Conservation (phyloP, 176 grass and related monocot species). For the Paspalum notatum region DNA sequence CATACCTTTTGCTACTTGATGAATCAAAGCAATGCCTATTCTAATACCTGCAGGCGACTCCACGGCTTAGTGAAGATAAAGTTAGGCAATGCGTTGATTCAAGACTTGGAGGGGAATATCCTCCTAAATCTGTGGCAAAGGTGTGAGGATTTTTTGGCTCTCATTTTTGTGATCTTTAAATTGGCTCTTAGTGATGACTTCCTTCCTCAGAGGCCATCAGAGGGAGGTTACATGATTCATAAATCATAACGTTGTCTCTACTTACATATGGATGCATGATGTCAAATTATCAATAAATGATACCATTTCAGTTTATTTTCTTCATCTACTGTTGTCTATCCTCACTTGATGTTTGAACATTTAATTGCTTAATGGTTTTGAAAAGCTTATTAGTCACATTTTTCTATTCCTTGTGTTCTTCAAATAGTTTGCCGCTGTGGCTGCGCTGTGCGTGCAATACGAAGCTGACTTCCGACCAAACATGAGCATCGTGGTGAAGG, state of each 20-base stretch:
- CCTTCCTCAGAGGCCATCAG: neutral
- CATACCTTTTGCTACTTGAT: neutral
- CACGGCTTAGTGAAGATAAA: constrained; percentile 63
- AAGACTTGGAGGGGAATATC: constrained; percentile 56
- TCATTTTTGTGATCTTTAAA: neutral
- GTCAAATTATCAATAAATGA: neutral
- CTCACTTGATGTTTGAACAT: neutral
- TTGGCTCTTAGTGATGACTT: neutral
- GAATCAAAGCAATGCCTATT: neutral
- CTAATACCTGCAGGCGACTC: constrained; percentile 45
- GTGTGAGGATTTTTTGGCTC: constrained; percentile 17
- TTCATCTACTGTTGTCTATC: neutral
- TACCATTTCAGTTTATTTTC: neutral
- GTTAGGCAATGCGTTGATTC: constrained; percentile 60
- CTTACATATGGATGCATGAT: neutral
- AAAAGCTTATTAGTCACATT: neutral
- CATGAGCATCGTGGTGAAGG: constrained; percentile 68
- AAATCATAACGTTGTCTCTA: neutral
- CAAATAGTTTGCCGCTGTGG: constrained; percentile 55
- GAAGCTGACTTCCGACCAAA: constrained; percentile 63
- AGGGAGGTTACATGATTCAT: neutral
- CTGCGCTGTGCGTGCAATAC: constrained; percentile 59
- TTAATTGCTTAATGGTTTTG: constrained; percentile 9
- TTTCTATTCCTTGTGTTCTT: constrained; percentile 18
- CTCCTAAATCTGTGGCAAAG: constrained; percentile 66